These are phyloP conservation scores for Spathaspora passalidarum DNA, from an alignment of 805 yeast species.

Conservation along the genomic window DNA sequence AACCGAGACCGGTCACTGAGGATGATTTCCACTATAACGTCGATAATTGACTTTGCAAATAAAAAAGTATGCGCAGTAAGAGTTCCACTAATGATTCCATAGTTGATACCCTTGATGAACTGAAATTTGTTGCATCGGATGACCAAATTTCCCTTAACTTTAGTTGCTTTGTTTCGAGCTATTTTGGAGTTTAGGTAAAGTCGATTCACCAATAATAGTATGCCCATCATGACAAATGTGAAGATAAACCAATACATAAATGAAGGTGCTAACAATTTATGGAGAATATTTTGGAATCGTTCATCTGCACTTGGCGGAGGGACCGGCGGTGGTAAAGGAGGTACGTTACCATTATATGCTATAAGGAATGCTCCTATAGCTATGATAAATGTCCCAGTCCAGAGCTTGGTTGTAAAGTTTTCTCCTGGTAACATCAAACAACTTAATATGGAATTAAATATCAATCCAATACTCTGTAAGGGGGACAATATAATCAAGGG, in stretches of 20 bases:
- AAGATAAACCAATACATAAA: constrained; percentile 59
- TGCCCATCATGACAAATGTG: constrained; percentile 28
- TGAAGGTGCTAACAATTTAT: constrained; percentile 30
- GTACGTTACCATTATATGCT: constrained; percentile 65
- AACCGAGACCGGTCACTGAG: constrained; percentile 19
- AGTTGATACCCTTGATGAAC: constrained; percentile 54
- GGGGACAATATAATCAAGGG: constrained; percentile 82
- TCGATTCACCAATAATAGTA: constrained; percentile 23
- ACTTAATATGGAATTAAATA: constrained; percentile 71
- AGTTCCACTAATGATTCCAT: constrained; percentile 70
- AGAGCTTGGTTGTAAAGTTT: constrained; percentile 54
- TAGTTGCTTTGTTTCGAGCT: constrained; percentile 2
- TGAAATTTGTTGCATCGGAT: constrained; percentile 15
- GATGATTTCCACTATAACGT: constrained; percentile 52
- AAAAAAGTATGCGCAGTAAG: constrained; percentile 83
- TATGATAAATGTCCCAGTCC: constrained; percentile 65
- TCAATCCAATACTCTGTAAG: constrained; percentile 82
- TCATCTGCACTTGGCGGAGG: constrained; percentile 24
- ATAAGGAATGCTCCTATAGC: constrained; percentile 73
- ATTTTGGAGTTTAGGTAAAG: constrained; percentile 14
- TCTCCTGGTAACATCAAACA: constrained; percentile 69
- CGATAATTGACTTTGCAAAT: constrained; percentile 82
- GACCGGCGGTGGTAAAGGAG: constrained; percentile 9
- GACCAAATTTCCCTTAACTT: background rate
- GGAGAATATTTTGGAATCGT: constrained; percentile 40